Percentiles rank a stretch among this genome's conserved stretches.
These are phyloP conservation scores for Eremomyces bilateralis DNA, from an alignment of 495 filamentous ascomycete genomes.

Conservation along the genomic window DNA sequence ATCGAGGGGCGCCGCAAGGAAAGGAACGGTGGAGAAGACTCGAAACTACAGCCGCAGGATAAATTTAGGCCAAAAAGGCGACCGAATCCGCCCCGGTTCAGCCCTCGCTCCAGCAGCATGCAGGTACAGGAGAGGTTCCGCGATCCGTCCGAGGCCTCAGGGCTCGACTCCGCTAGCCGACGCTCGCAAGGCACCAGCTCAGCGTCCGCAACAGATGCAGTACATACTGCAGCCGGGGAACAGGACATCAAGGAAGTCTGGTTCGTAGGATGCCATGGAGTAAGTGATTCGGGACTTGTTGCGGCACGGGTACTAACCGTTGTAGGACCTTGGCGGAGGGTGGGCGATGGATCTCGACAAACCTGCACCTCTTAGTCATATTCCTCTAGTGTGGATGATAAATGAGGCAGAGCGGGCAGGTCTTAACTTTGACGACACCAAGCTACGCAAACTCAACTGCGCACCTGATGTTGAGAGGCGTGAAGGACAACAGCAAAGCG, in stretches of 20 bases:
- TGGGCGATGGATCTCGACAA: constrained; percentile 42
- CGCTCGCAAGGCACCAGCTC: no score
- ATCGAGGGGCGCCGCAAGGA: neutral
- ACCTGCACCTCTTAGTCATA: constrained; percentile 42
- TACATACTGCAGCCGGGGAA: constrained; percentile 26
- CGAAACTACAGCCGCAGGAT: neutral
- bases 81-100: neutral
- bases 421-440: constrained; percentile 43
- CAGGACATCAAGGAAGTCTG: constrained; percentile 70
- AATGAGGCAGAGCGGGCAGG: constrained; percentile 56
- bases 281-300: constrained; percentile 3
- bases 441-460: constrained; percentile 44
- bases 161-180: constrained; percentile 4
- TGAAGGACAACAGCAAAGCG: no score
- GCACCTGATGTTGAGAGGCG: constrained; percentile 27
- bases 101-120: neutral
- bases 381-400: constrained; percentile 69
- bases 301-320: neutral
- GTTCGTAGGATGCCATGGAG: constrained; percentile 62
- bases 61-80: neutral
- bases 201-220: constrained; percentile 1
- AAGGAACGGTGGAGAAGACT: constrained; percentile 3
- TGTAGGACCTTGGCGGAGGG: constrained; percentile 54
- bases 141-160: constrained; percentile 8
- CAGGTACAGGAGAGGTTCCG: constrained; percentile 4